Evolutionary conservation across 2,329 filamentous ascomycete species (phyloP).

Genomic region (Ophiostoma tasmaniense): DNA sequence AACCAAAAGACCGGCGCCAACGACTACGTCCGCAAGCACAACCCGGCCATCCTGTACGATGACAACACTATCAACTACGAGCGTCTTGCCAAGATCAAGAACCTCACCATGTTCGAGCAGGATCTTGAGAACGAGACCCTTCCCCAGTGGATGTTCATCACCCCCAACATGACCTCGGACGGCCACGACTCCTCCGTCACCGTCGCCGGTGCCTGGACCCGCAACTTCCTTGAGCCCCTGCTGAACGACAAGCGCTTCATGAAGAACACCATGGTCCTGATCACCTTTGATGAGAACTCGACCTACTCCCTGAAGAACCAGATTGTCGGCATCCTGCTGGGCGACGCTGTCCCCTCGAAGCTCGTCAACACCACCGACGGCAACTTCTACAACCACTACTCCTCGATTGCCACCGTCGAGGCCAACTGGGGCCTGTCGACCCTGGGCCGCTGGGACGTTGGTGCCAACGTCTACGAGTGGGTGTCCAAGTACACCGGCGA

Average conservation of each 20-base stretch:
- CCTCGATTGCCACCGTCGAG: constrained; percentile 54
- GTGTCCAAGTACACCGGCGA: constrained; percentile 56
- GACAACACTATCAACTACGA: constrained; percentile 50
- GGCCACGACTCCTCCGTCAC: constrained; percentile 68
- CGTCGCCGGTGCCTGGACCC: constrained; percentile 59
- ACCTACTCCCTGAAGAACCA: constrained; percentile 59
- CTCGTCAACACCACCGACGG: constrained; percentile 60
- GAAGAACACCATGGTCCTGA: constrained; percentile 63
- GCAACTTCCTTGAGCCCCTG: constrained; percentile 60
- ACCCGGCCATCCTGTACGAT: constrained; percentile 58
- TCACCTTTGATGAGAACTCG: constrained; percentile 75
- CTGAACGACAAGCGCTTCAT: constrained; percentile 62
- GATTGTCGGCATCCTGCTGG: constrained; percentile 62
- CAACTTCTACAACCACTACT: constrained; percentile 68
- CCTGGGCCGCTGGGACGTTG: constrained; percentile 63
- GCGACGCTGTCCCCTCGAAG: constrained; percentile 59
- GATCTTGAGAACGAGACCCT: constrained; percentile 56
- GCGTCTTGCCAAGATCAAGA: constrained; percentile 64
- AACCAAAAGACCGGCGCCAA: constrained; percentile 60
- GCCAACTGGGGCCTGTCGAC: constrained; percentile 64
- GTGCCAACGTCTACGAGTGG: constrained; percentile 58
- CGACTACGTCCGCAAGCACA: constrained; percentile 79
- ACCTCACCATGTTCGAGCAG: constrained; percentile 58
- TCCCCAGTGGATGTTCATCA: constrained; percentile 65
- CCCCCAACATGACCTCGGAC: constrained; percentile 67